Base-by-base conservation (phyloP, 495 filamentous ascomycete genomes). In the Aspergillus mulundensis region DNA sequence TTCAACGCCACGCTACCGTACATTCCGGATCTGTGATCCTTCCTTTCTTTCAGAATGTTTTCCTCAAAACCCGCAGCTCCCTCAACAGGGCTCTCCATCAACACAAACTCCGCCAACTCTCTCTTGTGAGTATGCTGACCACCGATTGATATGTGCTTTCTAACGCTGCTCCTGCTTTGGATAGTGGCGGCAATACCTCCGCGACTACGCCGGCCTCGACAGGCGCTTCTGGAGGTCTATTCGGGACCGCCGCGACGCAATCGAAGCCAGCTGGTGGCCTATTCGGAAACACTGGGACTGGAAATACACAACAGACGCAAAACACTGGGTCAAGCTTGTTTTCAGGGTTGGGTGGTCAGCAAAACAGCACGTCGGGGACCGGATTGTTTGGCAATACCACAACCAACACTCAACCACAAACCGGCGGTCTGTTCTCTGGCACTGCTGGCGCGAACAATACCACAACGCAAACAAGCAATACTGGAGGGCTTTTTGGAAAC, bases 81-180 rank as follows among this genome's bases (percentile, higher is more conserved):
- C 25, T 58, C 71, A 14, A 39, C 70, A 18, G 86, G 83, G 52
- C 76, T 92, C 52, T 88, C 83, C 54, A 88, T 94, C 66, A 92
- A 90, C 66, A 94, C 89, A n/a, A 81, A 74, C 42, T 78, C 84
- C 34, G 82, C 86, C 53, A 89, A 87, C 71, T 78, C 87, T 38
- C 79, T 89, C 65, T 90, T 85, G 84, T 87, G 68, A 82, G 83
- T 19, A 20, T 34, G n/a, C n/a, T n/a, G n/a, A n/a, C n/a, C n/a
- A n/a, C 43, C 14, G 15, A 20, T 11, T 51, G 12, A 45, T 24
- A 28, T 15, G 38, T 40, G n/a, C n/a, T 36, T 40, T 18, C 56
- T 58, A 58, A 58, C 56, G 36, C 25, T 5, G 21, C 19, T n/a
- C 0, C 12, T 20, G 12, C 30, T 24, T 38, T 4, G n/a, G 49